Base-by-base conservation (phyloP, 1,284 basidiomycete species). In the Ganoderma multipileum region DNA sequence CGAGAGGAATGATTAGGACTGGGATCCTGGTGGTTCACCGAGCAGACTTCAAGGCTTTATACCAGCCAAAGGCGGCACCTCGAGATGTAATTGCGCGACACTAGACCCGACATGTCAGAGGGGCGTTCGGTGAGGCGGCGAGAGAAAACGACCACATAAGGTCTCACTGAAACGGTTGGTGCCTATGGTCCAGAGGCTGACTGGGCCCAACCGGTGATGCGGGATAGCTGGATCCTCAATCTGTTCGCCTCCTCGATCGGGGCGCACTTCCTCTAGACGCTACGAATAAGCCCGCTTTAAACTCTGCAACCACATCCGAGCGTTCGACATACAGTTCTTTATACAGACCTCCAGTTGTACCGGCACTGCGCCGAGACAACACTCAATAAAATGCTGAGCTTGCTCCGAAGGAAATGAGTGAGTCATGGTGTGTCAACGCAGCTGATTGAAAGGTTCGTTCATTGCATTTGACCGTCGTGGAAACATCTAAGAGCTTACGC, bases 1-100 rank as follows among this genome's bases (percentile, higher is more conserved):
- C 30, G 61, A n/a, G 16, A 47, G 14, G 18, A 28, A 16, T 23
- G 16, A 23, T 42, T 50, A 62, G 42, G 60, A 61, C 30, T 47
- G 61, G 7, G 42, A 62, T 62, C 61, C 42, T 62, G 44, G 20
- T 50, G 42, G 14, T 58, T 23, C 55, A 11, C 33, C 33, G 23
- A 61, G 59, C 14, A 12, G 23, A 8, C 23, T 16, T 18, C 26
- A 18, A 23, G 28, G 39, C 18, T 62, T 62, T 50, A 47, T 47
- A 47, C 26, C 9, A 42, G n/a, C 23, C 16, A 23, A 9, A 8
- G 38, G 30, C 33, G n/a, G 57, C n/a, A 36, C 18, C 28, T 59
- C 33, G 57, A 59, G 36, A 41, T 33, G 36, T 41, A 14, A 23
- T 36, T 23, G 57, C n/a, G 33, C 20, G 36, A 59, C 9, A 9